These are phyloP conservation scores for Capronia coronata DNA, from an alignment of 2,329 filamentous ascomycete genomes.

Conservation along the genomic window DNA sequence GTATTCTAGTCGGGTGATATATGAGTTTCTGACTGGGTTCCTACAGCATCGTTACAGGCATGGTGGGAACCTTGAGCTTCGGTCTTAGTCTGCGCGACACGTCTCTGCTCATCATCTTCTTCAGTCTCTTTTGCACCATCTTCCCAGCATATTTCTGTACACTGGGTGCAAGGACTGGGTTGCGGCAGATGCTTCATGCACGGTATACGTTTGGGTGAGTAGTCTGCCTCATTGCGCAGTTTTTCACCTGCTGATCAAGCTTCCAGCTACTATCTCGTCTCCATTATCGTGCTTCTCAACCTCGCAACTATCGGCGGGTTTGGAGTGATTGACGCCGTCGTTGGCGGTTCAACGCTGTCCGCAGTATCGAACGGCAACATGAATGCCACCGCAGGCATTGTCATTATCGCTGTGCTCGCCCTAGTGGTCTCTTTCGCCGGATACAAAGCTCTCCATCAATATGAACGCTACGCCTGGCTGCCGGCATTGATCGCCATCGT, in stretches of 20 bases:
- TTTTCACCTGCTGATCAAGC: neutral
- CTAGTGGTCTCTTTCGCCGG: constrained; percentile 1
- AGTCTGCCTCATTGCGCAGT: neutral
- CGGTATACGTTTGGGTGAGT: constrained; percentile 7
- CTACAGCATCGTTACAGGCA: constrained; percentile 2
- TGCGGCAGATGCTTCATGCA: constrained; percentile 4
- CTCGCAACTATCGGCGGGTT: neutral
- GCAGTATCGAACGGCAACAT: neutral
- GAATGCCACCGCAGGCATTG: constrained; percentile 1
- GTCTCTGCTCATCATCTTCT: neutral
- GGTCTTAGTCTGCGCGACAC: constrained; percentile 4
- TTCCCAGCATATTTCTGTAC: neutral
- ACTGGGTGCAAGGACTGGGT: constrained; percentile 1
- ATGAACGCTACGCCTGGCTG: constrained; percentile 18
- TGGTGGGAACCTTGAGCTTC: neutral
- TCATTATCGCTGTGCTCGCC: constrained; percentile 2
- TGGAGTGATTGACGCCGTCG: constrained; percentile 1
- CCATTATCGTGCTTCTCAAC: neutral
- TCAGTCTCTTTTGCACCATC: constrained; percentile 3
- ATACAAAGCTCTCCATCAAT: constrained; percentile 3
- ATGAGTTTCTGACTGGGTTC: neutral
- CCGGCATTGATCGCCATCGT: constrained; percentile 22
- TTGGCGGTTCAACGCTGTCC: neutral
- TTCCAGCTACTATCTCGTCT: constrained; percentile 1
- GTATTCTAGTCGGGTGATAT: neutral